Evolutionary conservation across 345 rosid genomes (phyloP), one percentile per base, ranked within the genome.

Genomic region (Populus tremula): DNA sequence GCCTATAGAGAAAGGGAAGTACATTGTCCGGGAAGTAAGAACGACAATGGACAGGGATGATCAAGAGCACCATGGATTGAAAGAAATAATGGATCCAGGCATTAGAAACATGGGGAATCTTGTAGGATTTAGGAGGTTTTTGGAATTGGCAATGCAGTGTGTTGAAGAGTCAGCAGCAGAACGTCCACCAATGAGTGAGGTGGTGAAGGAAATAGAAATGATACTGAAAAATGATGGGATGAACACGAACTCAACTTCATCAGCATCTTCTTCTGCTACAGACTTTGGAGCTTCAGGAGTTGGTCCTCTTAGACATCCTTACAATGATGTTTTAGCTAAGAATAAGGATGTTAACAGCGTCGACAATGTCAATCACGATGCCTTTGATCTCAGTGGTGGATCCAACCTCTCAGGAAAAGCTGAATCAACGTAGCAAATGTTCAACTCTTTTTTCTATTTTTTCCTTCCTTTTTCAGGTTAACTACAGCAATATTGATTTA

Each of bases 111-210:
- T 69, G 1, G 90, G 85, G 33, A 36, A 73, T 65, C 87, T 87
- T 2, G 74, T 82, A 12, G 97, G 94, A 27, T 87, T 96, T n/a
- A 80, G 86, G 0, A 83, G 83, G 70, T 92, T 88, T 77, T 9
- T 93, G 87, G 98, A 90, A 25, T 71, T 96, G 81, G 94, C 98
- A 4, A 50, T 93, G 84, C 92, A 89, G 70, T 93, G 99, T 67
- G 94, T 92, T 0, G 96, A 96, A 76, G 99, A 96, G 82, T 88
- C 93, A 17, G 96, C 96, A 14, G 53, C 84, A 39, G 93, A 92
- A 78, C 91, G 98, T 18, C 99, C 99, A 38, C 90, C 93, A 4
- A 93, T 91, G 97, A 91, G 95, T 21, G 93, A 90, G 56, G 93
- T 89, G 12, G 97, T 93, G 14, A 94, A 91, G 82, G 89, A 81